Evolutionary conservation across 2,329 filamentous ascomycete species (phyloP), one percentile per base, ranked within the genome.

Genomic region (Bretziella fagacearum): DNA sequence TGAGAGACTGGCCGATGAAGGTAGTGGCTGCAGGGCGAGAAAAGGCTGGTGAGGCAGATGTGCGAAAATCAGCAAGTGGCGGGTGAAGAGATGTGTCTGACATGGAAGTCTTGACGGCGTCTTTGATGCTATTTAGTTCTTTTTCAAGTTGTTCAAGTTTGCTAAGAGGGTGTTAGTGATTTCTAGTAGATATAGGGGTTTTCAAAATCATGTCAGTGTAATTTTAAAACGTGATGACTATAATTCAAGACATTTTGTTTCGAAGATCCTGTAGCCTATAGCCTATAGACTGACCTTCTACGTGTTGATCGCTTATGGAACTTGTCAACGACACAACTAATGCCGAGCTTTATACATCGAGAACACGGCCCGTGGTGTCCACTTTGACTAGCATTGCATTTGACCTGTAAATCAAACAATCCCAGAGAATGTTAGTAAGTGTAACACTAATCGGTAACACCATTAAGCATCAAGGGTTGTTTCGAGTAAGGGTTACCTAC

Each of bases 91-190:
- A 27, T 8, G 36, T 33, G 5, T 50, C 48, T 20, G 11, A 37
- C 44, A 47, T 47, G 1, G 37, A 52, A 17, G 55, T 58, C 11
- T 61, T 57, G 35, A 74, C 70, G 37, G 64, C 67, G 52, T 72
- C 63, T 53, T 71, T 72, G 54, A 73, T 73, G 55, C 60, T 68
- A 52, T 63, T 65, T n/a, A 74, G 64, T 55, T 73, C 70, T 51
- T 69, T 66, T 44, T 68, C 70, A 3, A 74, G 60, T 51, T 70
- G 66, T 52, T 74, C 71, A 2, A 74, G 60, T 55, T 74, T 74
- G 73, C 33, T 39, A 26, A 35, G 18, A 20, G 5, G 13, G n/a
- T 18, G 22, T 35, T 35, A 22, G 23, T 33, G 8, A n/a, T 37
- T 11, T 15, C 25, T 27, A 25, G 13, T 7, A 42, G 15, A 3